Conservation (phyloP, 1,284 basidiomycete genomes). For the Cutaneotrichosporon cutaneum region DNA sequence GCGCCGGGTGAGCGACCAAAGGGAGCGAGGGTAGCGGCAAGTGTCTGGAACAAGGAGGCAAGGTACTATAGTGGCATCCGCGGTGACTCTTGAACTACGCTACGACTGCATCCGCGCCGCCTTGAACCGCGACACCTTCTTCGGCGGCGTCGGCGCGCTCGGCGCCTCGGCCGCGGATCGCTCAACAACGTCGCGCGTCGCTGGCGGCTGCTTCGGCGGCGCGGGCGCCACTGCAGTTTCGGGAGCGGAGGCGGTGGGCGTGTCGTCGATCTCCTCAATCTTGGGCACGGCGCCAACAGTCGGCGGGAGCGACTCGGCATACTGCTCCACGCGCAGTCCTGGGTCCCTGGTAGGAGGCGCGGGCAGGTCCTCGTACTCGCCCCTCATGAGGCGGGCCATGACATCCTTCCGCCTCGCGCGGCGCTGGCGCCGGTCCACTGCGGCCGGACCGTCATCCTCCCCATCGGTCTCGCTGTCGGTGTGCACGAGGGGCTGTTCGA, state of each 20-base stretch:
- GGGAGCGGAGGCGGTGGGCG: background rate
- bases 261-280: background rate
- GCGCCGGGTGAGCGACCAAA: too few species aligned
- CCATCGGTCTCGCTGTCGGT: slow-evolving; percentile 27
- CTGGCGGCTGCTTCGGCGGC: background rate
- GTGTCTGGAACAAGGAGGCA: background rate
- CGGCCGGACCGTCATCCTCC: slow-evolving; percentile 23
- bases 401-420: slow-evolving; percentile 14
- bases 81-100: background rate
- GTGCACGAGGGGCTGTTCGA: slow-evolving; percentile 35
- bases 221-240: background rate
- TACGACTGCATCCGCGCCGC: slow-evolving; percentile 32
- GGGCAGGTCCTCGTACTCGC: slow-evolving; percentile 27
- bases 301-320: slow-evolving; percentile 11
- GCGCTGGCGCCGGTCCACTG: slow-evolving; percentile 21
- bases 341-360: background rate
- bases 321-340: background rate
- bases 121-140: slow-evolving; percentile 49
- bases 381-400: slow-evolving; percentile 19
- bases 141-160: slow-evolving; percentile 18
- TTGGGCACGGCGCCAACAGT: slow-evolving; percentile 4
- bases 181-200: slow-evolving; percentile 10
- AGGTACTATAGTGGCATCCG: slow-evolving; percentile 10
- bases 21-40: too few species aligned
- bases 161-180: background rate